phyloP scores from a whole-genome alignment of 345 rosid species.

The Orychophragmus violaceus region DNA sequence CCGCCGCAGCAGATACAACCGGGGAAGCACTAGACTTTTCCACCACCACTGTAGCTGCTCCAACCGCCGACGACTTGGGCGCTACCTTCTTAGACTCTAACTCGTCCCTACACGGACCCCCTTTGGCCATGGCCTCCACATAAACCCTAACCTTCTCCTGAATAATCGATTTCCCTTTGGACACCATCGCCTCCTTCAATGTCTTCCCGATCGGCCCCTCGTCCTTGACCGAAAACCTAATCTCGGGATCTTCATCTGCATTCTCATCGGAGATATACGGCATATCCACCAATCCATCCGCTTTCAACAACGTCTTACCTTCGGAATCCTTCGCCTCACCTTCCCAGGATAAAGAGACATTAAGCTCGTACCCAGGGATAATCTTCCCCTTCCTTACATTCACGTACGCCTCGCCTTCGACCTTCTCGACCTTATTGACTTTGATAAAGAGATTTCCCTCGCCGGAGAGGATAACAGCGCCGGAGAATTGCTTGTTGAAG shows the following conservation, averaged over 20 bases:
- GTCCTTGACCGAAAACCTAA: conserved; percentile 65
- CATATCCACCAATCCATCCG: conserved; percentile 69
- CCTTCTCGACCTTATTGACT: conserved; percentile 68
- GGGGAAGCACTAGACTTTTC: conserved; percentile 26
- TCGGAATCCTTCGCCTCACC: too few relatives aligned
- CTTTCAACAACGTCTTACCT: conserved; percentile 52
- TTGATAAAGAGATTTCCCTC: conserved; percentile 57
- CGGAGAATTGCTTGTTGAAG: conserved; percentile 45
- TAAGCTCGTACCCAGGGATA: conserved; percentile 87
- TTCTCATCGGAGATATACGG: conserved; percentile 96
- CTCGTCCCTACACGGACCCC: conserved; percentile 83
- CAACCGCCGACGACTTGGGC: conserved; percentile 35
- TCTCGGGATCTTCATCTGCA: conserved; percentile 81
- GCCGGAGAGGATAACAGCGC: conserved; percentile 52
- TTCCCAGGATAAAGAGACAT: conserved; percentile 62
- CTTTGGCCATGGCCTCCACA: conserved; percentile 69
- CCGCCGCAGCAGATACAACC: conserved; percentile 1
- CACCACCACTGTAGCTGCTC: conserved; percentile 2
- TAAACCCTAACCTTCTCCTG: conserved; percentile 61
- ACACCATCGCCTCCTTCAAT: conserved; percentile 79
- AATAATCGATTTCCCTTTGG: conserved; percentile 58
- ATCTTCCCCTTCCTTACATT: conserved; percentile 87
- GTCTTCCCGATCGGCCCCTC: conserved; percentile 68
- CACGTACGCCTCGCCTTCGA: conserved; percentile 93
- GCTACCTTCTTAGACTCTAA: conserved; percentile 57